phyloP scores from a whole-genome alignment of 2,329 filamentous ascomycete species.

The Raffaelea albimanens region DNA sequence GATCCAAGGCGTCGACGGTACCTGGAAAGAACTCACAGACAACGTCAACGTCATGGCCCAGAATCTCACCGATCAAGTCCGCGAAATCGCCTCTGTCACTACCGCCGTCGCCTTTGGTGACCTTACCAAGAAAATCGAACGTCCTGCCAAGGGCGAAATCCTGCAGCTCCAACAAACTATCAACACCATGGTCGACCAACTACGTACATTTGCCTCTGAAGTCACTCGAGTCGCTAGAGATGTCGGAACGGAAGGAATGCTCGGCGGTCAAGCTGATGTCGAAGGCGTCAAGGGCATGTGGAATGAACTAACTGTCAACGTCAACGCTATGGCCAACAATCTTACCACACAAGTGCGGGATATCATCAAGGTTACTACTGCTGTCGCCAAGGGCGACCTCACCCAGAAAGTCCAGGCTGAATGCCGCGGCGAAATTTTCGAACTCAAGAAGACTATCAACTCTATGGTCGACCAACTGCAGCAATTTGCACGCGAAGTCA shows the following conservation, averaged over 20 bases:
- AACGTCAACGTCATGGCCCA: constrained; percentile 82
- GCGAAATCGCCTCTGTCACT: constrained; percentile 77
- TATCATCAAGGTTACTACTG: constrained; percentile 74
- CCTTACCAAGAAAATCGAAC: constrained; percentile 74
- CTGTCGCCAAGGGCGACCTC: constrained; percentile 74
- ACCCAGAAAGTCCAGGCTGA: constrained; percentile 95
- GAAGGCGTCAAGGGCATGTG: constrained; percentile 81
- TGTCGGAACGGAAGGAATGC: constrained; percentile 74
- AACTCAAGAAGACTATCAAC: constrained; percentile 97
- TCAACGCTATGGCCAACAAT: constrained; percentile 83
- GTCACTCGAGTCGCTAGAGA: constrained; percentile 75
- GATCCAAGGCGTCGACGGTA: constrained; percentile 88
- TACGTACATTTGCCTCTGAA: constrained; percentile 75
- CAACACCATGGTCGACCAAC: constrained; percentile 82
- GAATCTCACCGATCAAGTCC: constrained; percentile 73
- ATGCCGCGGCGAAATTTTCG: constrained; percentile 83
- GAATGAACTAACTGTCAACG: constrained; percentile 79
- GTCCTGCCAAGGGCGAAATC: constrained; percentile 73
- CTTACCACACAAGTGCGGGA: constrained; percentile 85
- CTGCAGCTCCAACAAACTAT: constrained; percentile 77
- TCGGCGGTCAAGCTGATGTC: constrained; percentile 75
- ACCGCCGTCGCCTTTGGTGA: constrained; percentile 77
- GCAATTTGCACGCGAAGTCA: constrained; percentile 94
- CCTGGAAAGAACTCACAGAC: constrained; percentile 94
- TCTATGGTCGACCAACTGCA: constrained; percentile 98